phyloP scores from a whole-genome alignment of 805 yeast species.

The Spencermartinsiella europaea region DNA sequence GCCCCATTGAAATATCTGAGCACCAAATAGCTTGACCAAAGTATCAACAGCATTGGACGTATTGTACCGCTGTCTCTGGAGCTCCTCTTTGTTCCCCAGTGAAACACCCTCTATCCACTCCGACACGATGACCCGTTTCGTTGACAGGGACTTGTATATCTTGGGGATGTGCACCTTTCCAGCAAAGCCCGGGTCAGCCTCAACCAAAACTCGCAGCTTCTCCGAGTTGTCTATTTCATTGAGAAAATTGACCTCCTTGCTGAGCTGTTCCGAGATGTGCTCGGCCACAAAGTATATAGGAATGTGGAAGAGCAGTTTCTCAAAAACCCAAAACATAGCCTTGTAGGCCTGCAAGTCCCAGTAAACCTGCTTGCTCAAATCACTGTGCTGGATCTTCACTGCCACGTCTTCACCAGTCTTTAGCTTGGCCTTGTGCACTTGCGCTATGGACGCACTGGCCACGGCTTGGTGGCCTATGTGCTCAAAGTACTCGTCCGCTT shows the following conservation, averaged over 20 bases:
- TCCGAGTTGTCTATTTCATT: slow-evolving; percentile 53
- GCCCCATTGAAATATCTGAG: slow-evolving; percentile 63
- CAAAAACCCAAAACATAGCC: slow-evolving; percentile 47
- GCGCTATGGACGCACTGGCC: slow-evolving; percentile 87
- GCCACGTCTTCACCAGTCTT: slow-evolving; percentile 73
- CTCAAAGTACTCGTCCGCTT: slow-evolving; percentile 42
- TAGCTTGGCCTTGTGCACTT: slow-evolving; percentile 76
- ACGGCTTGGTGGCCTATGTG: slow-evolving; percentile 51
- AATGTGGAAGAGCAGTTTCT: slow-evolving; percentile 50
- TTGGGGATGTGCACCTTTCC: slow-evolving; percentile 52
- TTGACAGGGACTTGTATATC: slow-evolving; percentile 42
- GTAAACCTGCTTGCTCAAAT: slow-evolving; percentile 53
- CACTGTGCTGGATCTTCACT: slow-evolving; percentile 81
- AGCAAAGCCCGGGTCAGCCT: slow-evolving; percentile 38
- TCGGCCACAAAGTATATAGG: slow-evolving; percentile 54
- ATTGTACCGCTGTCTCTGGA: slow-evolving; percentile 38
- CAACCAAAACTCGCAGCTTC: slow-evolving; percentile 36
- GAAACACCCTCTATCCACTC: slow-evolving; percentile 78
- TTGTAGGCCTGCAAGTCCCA: slow-evolving; percentile 60
- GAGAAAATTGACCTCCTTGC: slow-evolving; percentile 57
- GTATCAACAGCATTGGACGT: slow-evolving; percentile 42
- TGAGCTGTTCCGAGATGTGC: slow-evolving; percentile 53
- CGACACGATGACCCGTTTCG: slow-evolving; percentile 50
- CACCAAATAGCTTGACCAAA: slow-evolving; percentile 47
- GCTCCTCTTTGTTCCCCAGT: slow-evolving; percentile 41